Conservation (phyloP, 2,329 filamentous ascomycete species). For the Gaeumannomyces tritici region DNA sequence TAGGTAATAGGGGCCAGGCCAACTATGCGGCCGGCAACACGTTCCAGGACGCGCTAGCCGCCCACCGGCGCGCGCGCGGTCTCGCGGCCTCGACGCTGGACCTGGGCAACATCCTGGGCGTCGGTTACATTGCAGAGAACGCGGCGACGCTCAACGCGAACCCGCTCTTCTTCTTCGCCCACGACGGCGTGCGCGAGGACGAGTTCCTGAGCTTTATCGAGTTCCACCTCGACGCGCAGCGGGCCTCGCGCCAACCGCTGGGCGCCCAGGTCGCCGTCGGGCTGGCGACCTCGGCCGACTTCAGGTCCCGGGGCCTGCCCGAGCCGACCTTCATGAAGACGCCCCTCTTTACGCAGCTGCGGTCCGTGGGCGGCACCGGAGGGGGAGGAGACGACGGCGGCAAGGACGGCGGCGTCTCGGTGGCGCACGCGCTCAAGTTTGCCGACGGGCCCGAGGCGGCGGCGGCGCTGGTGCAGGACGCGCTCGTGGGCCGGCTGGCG, state of each 20-base stretch:
- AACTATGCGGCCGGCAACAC: constrained; percentile 26
- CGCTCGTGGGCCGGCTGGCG: not conserved
- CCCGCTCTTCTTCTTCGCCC: constrained; percentile 9
- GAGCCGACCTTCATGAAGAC: constrained; percentile 9
- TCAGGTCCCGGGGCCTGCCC: constrained; percentile 5
- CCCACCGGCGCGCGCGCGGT: constrained; percentile 17
- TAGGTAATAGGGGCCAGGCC: constrained; percentile 18
- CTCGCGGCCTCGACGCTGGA: constrained; percentile 21
- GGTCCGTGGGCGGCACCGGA: constrained; percentile 5
- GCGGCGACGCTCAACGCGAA: too few relatives aligned
- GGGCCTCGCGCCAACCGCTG: not conserved
- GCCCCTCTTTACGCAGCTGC: constrained; percentile 8
- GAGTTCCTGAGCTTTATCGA: constrained; percentile 9
- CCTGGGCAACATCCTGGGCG: constrained; percentile 19
- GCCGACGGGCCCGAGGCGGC: constrained; percentile 16
- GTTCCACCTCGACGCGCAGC: constrained; percentile 9
- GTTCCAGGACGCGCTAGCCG: constrained; percentile 21
- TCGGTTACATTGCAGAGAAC: too few relatives aligned
- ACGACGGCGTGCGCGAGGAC: constrained; percentile 9
- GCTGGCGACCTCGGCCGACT: constrained; percentile 6
- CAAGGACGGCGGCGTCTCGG: constrained; percentile 5
- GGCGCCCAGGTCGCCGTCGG: constrained; percentile 6
- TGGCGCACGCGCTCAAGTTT: constrained; percentile 8
- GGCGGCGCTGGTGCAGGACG: constrained; percentile 28
- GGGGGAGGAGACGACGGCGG: constrained; percentile 1